A percentile compares a stretch with the other conserved stretches of the same genome.
phyloP scores from a whole-genome alignment of 116 monocot genomes.

The Posidonia oceanica region DNA sequence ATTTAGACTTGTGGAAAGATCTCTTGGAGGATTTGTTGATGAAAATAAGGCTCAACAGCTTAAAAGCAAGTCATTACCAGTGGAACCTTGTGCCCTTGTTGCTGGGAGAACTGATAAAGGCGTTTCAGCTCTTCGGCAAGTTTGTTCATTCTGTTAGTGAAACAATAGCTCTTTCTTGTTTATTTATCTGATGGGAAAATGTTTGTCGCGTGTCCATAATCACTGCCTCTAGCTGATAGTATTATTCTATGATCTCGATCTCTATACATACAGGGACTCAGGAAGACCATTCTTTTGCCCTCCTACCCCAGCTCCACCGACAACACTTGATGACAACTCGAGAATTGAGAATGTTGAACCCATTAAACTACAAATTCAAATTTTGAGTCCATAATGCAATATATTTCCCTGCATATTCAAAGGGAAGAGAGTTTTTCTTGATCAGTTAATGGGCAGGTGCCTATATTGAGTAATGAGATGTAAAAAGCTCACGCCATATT shows the following conservation, averaged over 20 bases:
- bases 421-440: too few species aligned
- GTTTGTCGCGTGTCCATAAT: neutral
- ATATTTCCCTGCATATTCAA: too few species aligned
- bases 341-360: too few species aligned
- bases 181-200: neutral
- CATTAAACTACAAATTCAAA: too few species aligned
- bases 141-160: conserved; percentile 97
- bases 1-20: conserved; percentile 51
- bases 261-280: too few species aligned
- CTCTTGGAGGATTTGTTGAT: conserved; percentile 85
- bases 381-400: too few species aligned
- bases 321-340: too few species aligned
- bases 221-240: neutral
- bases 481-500: too few species aligned
- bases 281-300: too few species aligned
- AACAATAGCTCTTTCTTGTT: neutral
- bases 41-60: conserved; percentile 64
- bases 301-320: too few species aligned
- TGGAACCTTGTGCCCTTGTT: conserved; percentile 70
- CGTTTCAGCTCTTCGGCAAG: conserved; percentile 90
- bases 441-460: too few species aligned
- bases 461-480: too few species aligned
- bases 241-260: neutral
- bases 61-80: conserved; percentile 46
- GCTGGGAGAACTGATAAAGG: conserved; percentile 98